Conservation (phyloP, 2,329 filamentous ascomycete genomes). For the Sordariomycetes sp. region DNA sequence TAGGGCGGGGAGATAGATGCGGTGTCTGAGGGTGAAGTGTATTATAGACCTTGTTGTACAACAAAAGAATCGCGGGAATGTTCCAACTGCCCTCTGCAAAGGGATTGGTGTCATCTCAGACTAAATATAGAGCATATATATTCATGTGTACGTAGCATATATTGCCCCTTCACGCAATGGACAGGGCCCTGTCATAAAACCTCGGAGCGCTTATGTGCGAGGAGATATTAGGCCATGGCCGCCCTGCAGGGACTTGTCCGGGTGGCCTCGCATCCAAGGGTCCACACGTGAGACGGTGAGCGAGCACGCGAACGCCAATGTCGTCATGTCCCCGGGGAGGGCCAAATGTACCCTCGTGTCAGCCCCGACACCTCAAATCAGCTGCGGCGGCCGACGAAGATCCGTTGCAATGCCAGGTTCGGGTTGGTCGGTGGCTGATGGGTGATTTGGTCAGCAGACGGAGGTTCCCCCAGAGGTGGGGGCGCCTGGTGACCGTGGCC, state of each 20-base stretch:
- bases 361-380: background rate
- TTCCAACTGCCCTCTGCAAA: background rate
- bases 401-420: too few relatives aligned
- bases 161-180: too few relatives aligned
- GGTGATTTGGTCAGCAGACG: slow-evolving; percentile 2
- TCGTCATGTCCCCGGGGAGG: background rate
- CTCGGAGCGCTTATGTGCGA: too few relatives aligned
- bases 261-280: background rate
- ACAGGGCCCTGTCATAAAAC: too few relatives aligned
- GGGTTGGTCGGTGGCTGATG: too few relatives aligned
- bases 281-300: background rate
- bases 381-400: background rate
- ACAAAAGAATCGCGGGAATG: slow-evolving; percentile 1
- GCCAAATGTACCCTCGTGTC: too few relatives aligned
- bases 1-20: background rate
- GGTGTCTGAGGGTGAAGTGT: background rate
- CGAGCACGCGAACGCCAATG: background rate
- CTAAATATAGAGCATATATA: background rate
- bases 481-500: background rate
- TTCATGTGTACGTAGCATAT: too few relatives aligned
- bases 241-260: too few relatives aligned
- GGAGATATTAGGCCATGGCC: too few relatives aligned
- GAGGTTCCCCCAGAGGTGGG: background rate
- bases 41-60: slow-evolving; percentile 5
- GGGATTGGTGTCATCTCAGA: background rate